Evolutionary conservation across 768 basidiomycete genomes (phyloP), one percentile per base, ranked within the genome.

Genomic region (Epithele typhae): DNA sequence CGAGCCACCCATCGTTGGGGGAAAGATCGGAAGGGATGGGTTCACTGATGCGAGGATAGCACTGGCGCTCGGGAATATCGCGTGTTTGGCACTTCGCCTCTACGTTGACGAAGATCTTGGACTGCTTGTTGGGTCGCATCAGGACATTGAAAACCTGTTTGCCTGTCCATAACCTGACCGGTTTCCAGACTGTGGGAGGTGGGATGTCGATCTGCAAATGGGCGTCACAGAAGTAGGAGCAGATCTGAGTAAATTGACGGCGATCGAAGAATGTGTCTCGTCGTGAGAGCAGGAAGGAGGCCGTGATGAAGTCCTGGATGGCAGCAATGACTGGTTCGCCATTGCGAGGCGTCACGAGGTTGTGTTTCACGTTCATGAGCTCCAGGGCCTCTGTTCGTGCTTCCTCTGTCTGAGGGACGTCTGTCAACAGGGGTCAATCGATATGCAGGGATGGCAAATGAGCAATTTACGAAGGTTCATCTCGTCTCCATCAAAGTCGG

Each of bases 251-350:
- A 67, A 99, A 97, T 59, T 96, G 90, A 37, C 86, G 80, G 17
- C 96, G 83, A 62, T 94, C 89, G 63, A 94, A 87, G 68, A 99
- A 96, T 14, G 78, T 82, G 59, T 99, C 96, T 60, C 88, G 86
- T 30, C 83, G 84, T 7, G 95, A 95, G 56, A 99, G 81, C 33
- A 99, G 81, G 72, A 84, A 99, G 17, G 96, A 93, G 14, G 94
- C 96, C 3, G 96, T 98, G 71, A 99, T 98, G 73, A 99, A 99
- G 67, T 99, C 96, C 64, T 99, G 96, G 54, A 96, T 99, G 53
- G 96, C 96, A 21, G 96, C 93, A 57, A 99, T 97, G 69, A 99
- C 95, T 21, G 96, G 96, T 65, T 98, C 94, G 53, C 96, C 96
- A 57, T 98, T 98, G 43, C 96, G 82, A 12, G 96, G 96, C 0